Evolutionary conservation across 495 filamentous ascomycete species (phyloP).

Genomic region (Aspergillus homomorphus): DNA sequence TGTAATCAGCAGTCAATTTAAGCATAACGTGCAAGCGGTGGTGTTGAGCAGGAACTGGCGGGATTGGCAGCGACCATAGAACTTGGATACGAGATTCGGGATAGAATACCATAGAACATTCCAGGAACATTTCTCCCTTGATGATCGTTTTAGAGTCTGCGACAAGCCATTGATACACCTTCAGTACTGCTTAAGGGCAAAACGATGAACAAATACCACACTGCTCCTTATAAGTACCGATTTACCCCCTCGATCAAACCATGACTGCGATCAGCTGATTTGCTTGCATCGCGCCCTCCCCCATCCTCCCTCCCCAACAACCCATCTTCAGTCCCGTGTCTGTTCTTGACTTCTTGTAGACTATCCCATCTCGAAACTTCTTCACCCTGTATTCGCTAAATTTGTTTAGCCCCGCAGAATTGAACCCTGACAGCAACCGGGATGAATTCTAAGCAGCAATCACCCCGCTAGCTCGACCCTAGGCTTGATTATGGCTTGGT

Average conservation of each 20-base stretch:
- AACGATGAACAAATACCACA: no score
- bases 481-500: not conserved
- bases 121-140: no score
- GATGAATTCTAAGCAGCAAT: not conserved
- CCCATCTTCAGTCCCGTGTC: no score
- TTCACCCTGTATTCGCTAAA: not conserved
- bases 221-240: not conserved
- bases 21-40: not conserved
- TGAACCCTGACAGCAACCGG: not conserved
- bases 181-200: no score
- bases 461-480: not conserved
- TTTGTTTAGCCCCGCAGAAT: not conserved
- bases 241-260: not conserved
- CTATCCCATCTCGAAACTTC: not conserved
- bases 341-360: not conserved
- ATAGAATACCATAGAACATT: no score
- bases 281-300: no score
- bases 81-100: not conserved
- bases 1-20: constrained; percentile 3
- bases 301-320: no score
- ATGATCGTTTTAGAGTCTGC: no score
- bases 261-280: not conserved
- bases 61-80: not conserved
- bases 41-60: constrained; percentile 1
- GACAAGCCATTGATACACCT: no score